Evolutionary conservation across 768 basidiomycete genomes (phyloP).

Genomic region (Phylloporus rhodoxanthus): DNA sequence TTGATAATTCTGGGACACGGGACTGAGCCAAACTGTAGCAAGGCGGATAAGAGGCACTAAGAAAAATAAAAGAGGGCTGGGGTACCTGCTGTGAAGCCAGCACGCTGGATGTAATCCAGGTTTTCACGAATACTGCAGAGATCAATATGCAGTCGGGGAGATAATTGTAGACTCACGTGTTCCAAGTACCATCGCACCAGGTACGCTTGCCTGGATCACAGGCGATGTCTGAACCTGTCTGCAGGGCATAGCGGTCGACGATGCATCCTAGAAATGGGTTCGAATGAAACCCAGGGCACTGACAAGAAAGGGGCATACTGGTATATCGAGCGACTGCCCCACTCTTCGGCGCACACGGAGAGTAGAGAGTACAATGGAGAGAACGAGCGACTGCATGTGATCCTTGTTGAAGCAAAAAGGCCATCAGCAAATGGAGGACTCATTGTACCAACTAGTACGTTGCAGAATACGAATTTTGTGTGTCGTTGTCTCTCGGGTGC

Average conservation of each 20-base stretch:
- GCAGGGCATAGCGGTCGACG: not conserved
- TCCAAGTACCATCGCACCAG: not conserved
- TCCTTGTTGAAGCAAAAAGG: no score
- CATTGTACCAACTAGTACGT: no score
- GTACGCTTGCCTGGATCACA: not conserved
- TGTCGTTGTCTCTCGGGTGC: constrained; percentile 92
- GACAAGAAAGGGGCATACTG: not conserved
- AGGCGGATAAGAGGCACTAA: not conserved
- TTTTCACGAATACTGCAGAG: not conserved
- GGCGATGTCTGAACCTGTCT: not conserved
- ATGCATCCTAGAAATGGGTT: not conserved
- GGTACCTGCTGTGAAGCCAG: not conserved
- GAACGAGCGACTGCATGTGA: not conserved
- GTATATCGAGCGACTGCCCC: not conserved
- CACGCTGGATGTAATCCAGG: not conserved
- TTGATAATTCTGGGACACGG: not conserved
- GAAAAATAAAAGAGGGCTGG: not conserved
- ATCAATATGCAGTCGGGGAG: not conserved
- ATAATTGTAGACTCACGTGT: not conserved
- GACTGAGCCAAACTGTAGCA: not conserved
- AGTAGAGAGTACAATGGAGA: not conserved
- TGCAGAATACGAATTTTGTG: no score
- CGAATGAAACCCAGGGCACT: not conserved
- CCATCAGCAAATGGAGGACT: no score
- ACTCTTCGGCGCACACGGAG: not conserved